Conservation (phyloP, 768 basidiomycete genomes). For the Suillus weaverae region DNA sequence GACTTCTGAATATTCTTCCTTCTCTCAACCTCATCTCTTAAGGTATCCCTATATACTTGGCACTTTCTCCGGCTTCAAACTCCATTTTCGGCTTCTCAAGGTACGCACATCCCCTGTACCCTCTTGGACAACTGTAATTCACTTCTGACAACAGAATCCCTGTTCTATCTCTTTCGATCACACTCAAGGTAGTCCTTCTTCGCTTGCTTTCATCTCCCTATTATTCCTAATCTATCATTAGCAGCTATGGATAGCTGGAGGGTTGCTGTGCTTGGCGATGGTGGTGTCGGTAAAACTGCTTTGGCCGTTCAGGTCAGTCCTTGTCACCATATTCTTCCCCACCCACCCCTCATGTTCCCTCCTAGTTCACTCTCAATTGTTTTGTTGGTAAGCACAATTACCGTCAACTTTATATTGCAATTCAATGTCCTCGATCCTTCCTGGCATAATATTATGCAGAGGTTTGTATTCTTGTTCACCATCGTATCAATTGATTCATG, state of each 20-base stretch:
- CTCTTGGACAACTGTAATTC: slow-evolving; percentile 11
- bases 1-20: slow-evolving; percentile 45
- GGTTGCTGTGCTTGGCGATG: slow-evolving; percentile 94
- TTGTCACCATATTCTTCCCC: not conserved
- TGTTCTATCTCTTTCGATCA: slow-evolving; percentile 30
- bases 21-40: slow-evolving; percentile 31
- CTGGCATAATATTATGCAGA: slow-evolving; percentile 39
- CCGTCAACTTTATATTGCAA: slow-evolving; percentile 10
- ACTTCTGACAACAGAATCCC: slow-evolving; percentile 17
- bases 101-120: slow-evolving; percentile 5
- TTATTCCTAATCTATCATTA: slow-evolving; percentile 13
- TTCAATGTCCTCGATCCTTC: slow-evolving; percentile 16
- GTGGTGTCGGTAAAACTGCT: slow-evolving; percentile 97
- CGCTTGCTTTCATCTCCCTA: slow-evolving; percentile 15
- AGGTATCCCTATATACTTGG: slow-evolving; percentile 29
- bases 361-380: slow-evolving; percentile 90
- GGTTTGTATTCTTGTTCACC: slow-evolving; percentile 38
- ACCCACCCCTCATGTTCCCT: slow-evolving; percentile 15
- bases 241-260: slow-evolving; percentile 89
- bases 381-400: slow-evolving; percentile 76
- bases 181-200: slow-evolving; percentile 17
- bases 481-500: slow-evolving; percentile 12
- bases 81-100: slow-evolving; percentile 17
- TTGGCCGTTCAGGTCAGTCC: slow-evolving; percentile 85
- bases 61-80: slow-evolving; percentile 28